phyloP scores from a whole-genome alignment of 2,329 filamentous ascomycete species.

The Fusarium chuoi region DNA sequence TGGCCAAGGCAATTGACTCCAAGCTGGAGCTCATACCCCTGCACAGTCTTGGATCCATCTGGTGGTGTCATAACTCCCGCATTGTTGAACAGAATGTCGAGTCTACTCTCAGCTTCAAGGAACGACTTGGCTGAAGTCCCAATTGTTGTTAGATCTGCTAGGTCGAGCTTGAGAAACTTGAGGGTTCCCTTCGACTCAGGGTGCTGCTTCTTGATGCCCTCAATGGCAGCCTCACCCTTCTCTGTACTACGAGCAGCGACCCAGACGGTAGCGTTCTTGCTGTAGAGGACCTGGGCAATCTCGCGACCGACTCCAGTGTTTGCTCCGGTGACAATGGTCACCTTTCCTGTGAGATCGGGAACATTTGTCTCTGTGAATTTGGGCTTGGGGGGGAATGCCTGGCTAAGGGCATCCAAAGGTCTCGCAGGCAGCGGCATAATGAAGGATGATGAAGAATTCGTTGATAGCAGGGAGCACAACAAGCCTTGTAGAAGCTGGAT shows the following conservation, averaged over 20 bases:
- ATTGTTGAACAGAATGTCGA: constrained; percentile 59
- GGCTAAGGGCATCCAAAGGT: constrained; percentile 28
- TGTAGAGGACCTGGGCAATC: constrained; percentile 64
- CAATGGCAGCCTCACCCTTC: constrained; percentile 59
- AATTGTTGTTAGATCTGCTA: constrained; percentile 52
- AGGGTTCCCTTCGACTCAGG: constrained; percentile 54
- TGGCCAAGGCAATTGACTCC: constrained; percentile 54
- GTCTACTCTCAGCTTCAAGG: constrained; percentile 42
- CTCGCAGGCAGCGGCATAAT: constrained; percentile 15
- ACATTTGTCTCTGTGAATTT: constrained; percentile 67
- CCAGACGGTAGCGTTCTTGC: constrained; percentile 65
- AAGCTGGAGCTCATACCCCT: constrained; percentile 56
- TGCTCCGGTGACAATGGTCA: constrained; percentile 63
- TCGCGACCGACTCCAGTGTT: constrained; percentile 61
- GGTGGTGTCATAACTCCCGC: constrained; percentile 57
- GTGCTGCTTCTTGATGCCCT: constrained; percentile 50
- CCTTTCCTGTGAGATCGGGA: constrained; percentile 61
- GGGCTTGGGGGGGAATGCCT: constrained; percentile 40
- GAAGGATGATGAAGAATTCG: neutral
- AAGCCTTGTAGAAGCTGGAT: neutral
- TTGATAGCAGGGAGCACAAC: neutral
- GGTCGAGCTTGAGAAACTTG: constrained; percentile 58
- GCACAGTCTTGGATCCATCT: constrained; percentile 52
- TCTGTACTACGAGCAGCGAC: constrained; percentile 59
- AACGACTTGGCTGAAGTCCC: constrained; percentile 47